Conservation (phyloP, 768 basidiomycete genomes). For the Boletus fagicola region DNA sequence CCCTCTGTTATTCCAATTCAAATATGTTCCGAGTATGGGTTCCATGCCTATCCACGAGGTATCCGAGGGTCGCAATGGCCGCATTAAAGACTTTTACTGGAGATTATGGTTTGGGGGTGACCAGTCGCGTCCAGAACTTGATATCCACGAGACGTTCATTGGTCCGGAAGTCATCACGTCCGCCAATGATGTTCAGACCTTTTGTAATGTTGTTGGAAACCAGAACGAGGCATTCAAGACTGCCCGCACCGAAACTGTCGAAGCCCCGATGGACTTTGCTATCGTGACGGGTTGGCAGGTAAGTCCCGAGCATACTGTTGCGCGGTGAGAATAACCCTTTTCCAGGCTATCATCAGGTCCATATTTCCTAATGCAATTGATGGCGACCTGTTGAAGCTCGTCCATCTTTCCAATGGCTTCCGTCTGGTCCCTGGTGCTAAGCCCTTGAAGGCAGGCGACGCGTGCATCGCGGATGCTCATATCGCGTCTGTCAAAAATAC, state of each 20-base stretch:
- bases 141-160: constrained; percentile 77
- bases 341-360: constrained; percentile 95
- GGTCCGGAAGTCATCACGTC: constrained; percentile 85
- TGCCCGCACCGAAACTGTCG: constrained; percentile 59
- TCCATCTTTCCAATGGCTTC: constrained; percentile 98
- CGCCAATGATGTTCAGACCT: constrained; percentile 74
- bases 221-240: constrained; percentile 88
- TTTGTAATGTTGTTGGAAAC: constrained; percentile 93
- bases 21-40: constrained; percentile 84
- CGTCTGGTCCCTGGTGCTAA: constrained; percentile 75
- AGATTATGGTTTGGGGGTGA: constrained; percentile 94
- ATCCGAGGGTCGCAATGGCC: constrained; percentile 73
- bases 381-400: constrained; percentile 92
- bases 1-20: constrained; percentile 78
- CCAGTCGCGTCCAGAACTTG: constrained; percentile 70
- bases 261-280: constrained; percentile 98
- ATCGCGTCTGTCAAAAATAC: constrained; percentile 89
- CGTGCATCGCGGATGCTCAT: constrained; percentile 84
- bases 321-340: constrained; percentile 7
- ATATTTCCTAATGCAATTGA: constrained; percentile 93
- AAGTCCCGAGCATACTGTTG: constrained; percentile 27
- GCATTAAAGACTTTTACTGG: constrained; percentile 99
- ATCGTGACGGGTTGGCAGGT: constrained; percentile 99
- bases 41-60: constrained; percentile 94
- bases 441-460: constrained; percentile 79